Evolutionary conservation across 2,329 filamentous ascomycete species (phyloP).

Genomic region (Hyphodiscus sp.): DNA sequence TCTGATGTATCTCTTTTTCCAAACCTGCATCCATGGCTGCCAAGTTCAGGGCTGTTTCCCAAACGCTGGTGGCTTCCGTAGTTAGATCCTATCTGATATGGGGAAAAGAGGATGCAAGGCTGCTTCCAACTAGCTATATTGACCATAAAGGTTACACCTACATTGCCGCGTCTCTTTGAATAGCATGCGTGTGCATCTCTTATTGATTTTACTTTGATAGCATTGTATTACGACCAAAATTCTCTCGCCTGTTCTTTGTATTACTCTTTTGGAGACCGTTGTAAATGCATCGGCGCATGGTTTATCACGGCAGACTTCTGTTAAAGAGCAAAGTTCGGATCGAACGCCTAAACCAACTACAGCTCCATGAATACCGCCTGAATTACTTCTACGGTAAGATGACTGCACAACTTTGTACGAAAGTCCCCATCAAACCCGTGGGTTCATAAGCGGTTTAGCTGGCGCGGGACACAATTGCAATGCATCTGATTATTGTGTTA

Average conservation of each 20-base stretch:
- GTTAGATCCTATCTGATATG: background rate
- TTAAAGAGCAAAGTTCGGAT: no score
- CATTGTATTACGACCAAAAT: background rate
- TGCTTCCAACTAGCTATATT: background rate
- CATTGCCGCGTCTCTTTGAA: background rate
- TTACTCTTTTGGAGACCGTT: background rate
- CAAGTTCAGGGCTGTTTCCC: background rate
- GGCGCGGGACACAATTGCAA: no score
- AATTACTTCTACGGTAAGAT: no score
- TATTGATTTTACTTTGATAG: background rate
- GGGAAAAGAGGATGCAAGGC: background rate
- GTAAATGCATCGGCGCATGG: no score
- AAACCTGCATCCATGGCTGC: background rate
- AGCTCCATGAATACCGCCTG: no score
- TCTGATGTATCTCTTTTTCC: background rate
- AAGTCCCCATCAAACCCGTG: no score
- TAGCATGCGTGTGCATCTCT: background rate
- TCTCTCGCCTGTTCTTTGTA: background rate
- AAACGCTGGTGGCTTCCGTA: background rate
- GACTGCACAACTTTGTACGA: no score
- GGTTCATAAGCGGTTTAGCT: no score
- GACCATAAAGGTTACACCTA: background rate
- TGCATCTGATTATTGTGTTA: no score
- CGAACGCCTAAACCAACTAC: no score
- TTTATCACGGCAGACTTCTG: no score